Base-by-base conservation (phyloP, 2,329 filamentous ascomycete genomes). In the Nemania sp. region DNA sequence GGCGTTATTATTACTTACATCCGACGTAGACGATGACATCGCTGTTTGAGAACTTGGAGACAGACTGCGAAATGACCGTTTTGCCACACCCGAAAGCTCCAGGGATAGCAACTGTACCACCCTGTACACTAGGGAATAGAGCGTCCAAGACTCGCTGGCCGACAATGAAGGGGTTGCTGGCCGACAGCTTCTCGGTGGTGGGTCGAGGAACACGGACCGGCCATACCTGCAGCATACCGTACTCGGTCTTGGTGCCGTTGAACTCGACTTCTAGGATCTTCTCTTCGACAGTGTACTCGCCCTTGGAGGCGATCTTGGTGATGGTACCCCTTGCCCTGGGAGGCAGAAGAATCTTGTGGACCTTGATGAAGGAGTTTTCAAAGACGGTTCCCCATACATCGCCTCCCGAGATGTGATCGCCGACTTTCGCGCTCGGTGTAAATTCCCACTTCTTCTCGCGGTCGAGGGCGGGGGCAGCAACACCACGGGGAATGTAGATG, bases 11-110 rank as follows among this genome's bases (percentile, higher is more conserved):
- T 11, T 22, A 57, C 54, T 54, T 75, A 70, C 81, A 88, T 56
- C 94, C 94, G 56, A 99, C 94, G 72, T 99, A 99, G 66, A 99
- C 90, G 65, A 99, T 99, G 69, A 97, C 90, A 73, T 99, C 94
- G 73, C 89, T 94, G 86, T 99, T 99, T 70, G 94, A 99, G 80
- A 99, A 99, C 78, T 99, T 99, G 75, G 94, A 99, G 61, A 99
- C 89, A 57, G 91, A 96, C 78, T 99, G 94, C 69, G 88, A 92
- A 76, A 99, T 99, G 78, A 99, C 94, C 68, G 94, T 99, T 86
- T 99, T 99, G 71, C 94, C 94, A 70, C 94, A 99, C 62, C 94
- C 94, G 72, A 99, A 99, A 75, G 94, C 94, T 72, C 94, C 94
- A 22, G 94, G 94, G 70, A 99, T 99, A 71, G 93, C 96, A 63